Percentiles rank a stretch among this genome's conserved stretches.
phyloP scores from a whole-genome alignment of 495 filamentous ascomycete species.

The Podospora pseudocomata region DNA sequence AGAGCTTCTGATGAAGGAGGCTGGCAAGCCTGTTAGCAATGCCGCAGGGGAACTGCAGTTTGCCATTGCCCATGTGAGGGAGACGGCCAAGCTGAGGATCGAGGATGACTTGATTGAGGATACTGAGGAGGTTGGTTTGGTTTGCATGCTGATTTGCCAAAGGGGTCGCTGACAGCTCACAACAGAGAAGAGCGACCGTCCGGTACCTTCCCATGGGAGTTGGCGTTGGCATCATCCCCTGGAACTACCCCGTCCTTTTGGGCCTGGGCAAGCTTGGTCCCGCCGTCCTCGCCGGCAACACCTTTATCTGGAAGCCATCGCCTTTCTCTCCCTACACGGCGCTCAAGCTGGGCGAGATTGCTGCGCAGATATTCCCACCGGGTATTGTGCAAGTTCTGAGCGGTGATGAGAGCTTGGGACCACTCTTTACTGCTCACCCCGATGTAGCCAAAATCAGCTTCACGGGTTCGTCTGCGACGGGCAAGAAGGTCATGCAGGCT shows the following conservation, averaged over 20 bases:
- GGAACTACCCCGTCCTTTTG: slow-evolving; percentile 59
- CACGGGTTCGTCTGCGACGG: slow-evolving; percentile 60
- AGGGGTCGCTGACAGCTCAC: neutral
- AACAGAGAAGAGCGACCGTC: slow-evolving; percentile 35
- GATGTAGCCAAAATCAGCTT: slow-evolving; percentile 63
- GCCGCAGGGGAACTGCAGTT: neutral
- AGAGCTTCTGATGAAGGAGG: slow-evolving; percentile 22
- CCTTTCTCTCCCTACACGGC: slow-evolving; percentile 63
- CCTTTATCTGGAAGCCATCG: slow-evolving; percentile 59
- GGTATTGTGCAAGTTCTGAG: slow-evolving; percentile 63
- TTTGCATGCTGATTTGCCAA: neutral
- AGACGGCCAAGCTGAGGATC: slow-evolving; percentile 5
- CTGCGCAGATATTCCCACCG: slow-evolving; percentile 54
- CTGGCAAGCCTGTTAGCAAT: slow-evolving; percentile 2
- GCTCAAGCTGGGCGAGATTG: slow-evolving; percentile 63
- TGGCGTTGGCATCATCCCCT: slow-evolving; percentile 52
- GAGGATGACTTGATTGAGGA: slow-evolving; percentile 13
- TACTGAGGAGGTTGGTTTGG: slow-evolving; percentile 30
- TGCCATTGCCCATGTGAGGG: slow-evolving; percentile 10
- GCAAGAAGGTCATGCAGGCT: slow-evolving; percentile 54
- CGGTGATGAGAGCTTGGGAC: slow-evolving; percentile 61
- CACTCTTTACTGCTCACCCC: slow-evolving; percentile 53
- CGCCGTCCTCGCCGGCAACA: slow-evolving; percentile 55
- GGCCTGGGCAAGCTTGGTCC: slow-evolving; percentile 51
- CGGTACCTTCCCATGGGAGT: slow-evolving; percentile 52